phyloP scores from a whole-genome alignment of 352 stramenopile species.

The Globisporangium heterothallicum region DNA sequence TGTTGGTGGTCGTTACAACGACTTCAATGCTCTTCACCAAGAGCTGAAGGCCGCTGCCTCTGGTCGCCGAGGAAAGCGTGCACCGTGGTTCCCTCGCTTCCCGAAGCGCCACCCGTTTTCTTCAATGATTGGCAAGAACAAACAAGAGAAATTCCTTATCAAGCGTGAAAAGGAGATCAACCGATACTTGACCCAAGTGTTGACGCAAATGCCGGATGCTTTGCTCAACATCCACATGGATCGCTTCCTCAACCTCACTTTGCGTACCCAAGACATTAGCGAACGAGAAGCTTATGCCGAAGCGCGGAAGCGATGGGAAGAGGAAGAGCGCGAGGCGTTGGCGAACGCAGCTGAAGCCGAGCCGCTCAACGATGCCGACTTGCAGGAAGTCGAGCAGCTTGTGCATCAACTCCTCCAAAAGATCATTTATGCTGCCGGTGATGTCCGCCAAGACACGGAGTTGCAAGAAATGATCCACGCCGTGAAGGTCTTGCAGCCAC shows the following conservation, averaged over 20 bases:
- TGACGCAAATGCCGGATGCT: conserved; percentile 87
- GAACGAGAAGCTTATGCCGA: conserved; percentile 86
- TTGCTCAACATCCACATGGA: conserved; percentile 88
- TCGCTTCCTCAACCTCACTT: conserved; percentile 85
- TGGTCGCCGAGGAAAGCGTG: conserved; percentile 77
- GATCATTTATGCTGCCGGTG: conserved; percentile 83
- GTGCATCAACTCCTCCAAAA: conserved; percentile 86
- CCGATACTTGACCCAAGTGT: conserved; percentile 88
- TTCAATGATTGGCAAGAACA: conserved; percentile 89
- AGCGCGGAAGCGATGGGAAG: conserved; percentile 82
- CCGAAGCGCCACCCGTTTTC: conserved; percentile 88
- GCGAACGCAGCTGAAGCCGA: conserved; percentile 81
- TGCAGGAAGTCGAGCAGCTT: conserved; percentile 86
- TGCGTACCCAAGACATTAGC: conserved; percentile 83
- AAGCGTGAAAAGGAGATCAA: conserved; percentile 90
- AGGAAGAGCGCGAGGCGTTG: conserved; percentile 83
- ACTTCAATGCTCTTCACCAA: conserved; percentile 88
- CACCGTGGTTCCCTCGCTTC: conserved; percentile 87
- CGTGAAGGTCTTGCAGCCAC: conserved; percentile 82
- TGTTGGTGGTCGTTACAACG: conserved; percentile 84
- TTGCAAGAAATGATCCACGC: conserved; percentile 89
- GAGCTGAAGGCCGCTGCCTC: conserved; percentile 84
- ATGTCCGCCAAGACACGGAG: conserved; percentile 85
- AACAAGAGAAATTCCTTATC: conserved; percentile 89
- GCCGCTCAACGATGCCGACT: conserved; percentile 81